Base-by-base conservation (phyloP, 2,329 filamentous ascomycete species). In the Colletotrichum endophyticum region DNA sequence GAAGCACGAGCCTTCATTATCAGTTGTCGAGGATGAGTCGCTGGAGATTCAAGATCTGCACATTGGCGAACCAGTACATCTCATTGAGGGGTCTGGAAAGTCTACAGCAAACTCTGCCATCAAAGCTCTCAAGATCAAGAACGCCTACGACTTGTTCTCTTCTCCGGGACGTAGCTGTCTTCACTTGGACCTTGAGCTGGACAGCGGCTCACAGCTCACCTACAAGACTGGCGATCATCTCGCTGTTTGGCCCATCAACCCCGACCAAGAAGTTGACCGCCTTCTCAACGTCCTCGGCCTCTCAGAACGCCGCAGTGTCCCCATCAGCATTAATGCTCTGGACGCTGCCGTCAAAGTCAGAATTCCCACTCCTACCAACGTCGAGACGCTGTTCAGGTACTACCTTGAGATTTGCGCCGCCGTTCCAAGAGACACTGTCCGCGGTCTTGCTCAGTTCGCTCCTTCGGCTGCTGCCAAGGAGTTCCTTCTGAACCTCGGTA, bases 141-240 rank as follows among this genome's bases (percentile, higher is more conserved):
- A 75, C 27, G 66, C 36, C 34, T 82, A 11, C 73, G 79, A 83
- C 36, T 75, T 84, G 8, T 83, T 82, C 76, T 67, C 70, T 11
- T 27, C 61, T 30, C 57, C 73, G 15, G 70, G 78, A 36, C 78
- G 83, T 27, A 83, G 82, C 59, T 87, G 83, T 66, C 19, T 84
- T 15, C 72, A 74, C 19, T 27, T 74, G 7, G 72, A 87, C 70
- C 79, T 87, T 66, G 85, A 87, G 32, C 75, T 87, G 8, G 85
- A 86, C 67, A 79, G 32, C 44, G 61, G 27, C 66, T 74, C 72
- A 16, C 66, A 74, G n/a, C 25, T 87, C 12, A 76, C 78, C 39
- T 87, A 87, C 77, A 79, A 82, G 64, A 86, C 86, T 3, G 86
- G 86, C 1, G 86, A 87, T 53, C 85, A 87, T 70, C 69, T 87